These are phyloP conservation scores for Solanum megistacrolobum DNA, from an alignment of 257 asterid species.

Conservation along the genomic window DNA sequence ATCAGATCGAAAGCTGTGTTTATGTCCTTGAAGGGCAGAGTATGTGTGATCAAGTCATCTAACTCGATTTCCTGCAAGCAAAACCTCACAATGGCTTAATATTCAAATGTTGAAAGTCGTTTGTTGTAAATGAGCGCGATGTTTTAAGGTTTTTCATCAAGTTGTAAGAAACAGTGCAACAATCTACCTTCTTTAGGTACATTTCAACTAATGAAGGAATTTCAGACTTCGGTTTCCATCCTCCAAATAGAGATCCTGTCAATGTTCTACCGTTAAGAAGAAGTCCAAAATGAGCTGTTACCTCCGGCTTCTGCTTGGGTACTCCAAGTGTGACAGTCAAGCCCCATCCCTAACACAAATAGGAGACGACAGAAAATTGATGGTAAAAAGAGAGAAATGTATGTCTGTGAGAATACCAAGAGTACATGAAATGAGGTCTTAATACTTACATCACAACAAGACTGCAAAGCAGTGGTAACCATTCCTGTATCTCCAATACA, in stretches of 20 bases:
- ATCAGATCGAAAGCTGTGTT: constrained; percentile 73
- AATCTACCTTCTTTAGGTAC: constrained; percentile 60
- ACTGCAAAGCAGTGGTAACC: constrained; percentile 74
- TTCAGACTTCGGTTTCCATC: constrained; percentile 96
- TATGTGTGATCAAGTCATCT: constrained; percentile 59
- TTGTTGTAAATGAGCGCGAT: neutral
- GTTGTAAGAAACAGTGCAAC: neutral
- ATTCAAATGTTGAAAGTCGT: neutral
- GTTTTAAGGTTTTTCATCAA: neutral
- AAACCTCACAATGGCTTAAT: neutral
- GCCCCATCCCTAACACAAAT: constrained; percentile 76
- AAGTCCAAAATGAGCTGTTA: constrained; percentile 71
- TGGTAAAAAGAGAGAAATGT: neutral
- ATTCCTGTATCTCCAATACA: constrained; percentile 87
- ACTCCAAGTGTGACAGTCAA: constrained; percentile 88
- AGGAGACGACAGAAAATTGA: neutral
- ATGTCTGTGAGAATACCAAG: neutral
- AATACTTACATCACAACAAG: constrained; percentile 62
- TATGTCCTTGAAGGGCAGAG: constrained; percentile 61
- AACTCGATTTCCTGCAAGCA: constrained; percentile 65
- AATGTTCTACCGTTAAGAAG: constrained; percentile 73
- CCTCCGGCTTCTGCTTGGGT: constrained; percentile 72
- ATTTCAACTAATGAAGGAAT: constrained; percentile 76
- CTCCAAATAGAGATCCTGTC: constrained; percentile 83
- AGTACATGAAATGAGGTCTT: neutral